These are phyloP conservation scores for Hirsutella minnesotensis DNA, from an alignment of 2,329 filamentous ascomycete species.

Conservation along the genomic window DNA sequence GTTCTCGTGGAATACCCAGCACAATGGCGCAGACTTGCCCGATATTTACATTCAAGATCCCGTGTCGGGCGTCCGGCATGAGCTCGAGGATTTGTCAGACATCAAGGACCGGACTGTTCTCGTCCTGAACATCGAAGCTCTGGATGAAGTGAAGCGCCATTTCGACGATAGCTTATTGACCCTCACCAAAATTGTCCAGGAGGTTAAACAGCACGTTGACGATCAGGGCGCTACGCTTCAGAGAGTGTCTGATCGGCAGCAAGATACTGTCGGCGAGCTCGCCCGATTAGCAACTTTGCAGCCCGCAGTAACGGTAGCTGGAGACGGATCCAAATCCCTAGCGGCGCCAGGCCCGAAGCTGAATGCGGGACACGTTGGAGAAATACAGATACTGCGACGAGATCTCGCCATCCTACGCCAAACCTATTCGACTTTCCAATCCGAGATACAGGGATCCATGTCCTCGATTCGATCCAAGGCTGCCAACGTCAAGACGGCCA, in stretches of 20 bases:
- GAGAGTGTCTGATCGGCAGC: slow-evolving; percentile 78
- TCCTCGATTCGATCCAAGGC: slow-evolving; percentile 71
- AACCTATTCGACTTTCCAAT: slow-evolving; percentile 83
- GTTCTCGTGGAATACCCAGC: slow-evolving; percentile 97
- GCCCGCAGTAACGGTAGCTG: slow-evolving; percentile 25
- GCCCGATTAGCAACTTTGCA: slow-evolving; percentile 43
- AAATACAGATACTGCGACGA: slow-evolving; percentile 71
- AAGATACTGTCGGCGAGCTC: slow-evolving; percentile 82
- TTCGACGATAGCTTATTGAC: slow-evolving; percentile 84
- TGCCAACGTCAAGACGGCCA: slow-evolving; percentile 62
- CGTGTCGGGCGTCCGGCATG: slow-evolving; percentile 89
- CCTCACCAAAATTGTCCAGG: slow-evolving; percentile 72
- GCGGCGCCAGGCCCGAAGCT: slow-evolving; percentile 28
- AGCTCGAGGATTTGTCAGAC: slow-evolving; percentile 84
- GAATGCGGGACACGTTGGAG: slow-evolving; percentile 53
- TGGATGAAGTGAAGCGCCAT: slow-evolving; percentile 93
- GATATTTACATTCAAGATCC: slow-evolving; percentile 98
- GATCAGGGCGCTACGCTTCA: slow-evolving; percentile 75
- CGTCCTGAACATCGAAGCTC: slow-evolving; percentile 83
- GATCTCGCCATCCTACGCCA: slow-evolving; percentile 88
- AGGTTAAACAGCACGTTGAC: slow-evolving; percentile 71
- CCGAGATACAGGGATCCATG: slow-evolving; percentile 84
- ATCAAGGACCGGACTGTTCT: slow-evolving; percentile 91
- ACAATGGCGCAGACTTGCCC: slow-evolving; percentile 81
- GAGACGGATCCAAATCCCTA: slow-evolving; percentile 26